Conservation (phyloP, 495 filamentous ascomycete genomes). For the Penicillium lagena region DNA sequence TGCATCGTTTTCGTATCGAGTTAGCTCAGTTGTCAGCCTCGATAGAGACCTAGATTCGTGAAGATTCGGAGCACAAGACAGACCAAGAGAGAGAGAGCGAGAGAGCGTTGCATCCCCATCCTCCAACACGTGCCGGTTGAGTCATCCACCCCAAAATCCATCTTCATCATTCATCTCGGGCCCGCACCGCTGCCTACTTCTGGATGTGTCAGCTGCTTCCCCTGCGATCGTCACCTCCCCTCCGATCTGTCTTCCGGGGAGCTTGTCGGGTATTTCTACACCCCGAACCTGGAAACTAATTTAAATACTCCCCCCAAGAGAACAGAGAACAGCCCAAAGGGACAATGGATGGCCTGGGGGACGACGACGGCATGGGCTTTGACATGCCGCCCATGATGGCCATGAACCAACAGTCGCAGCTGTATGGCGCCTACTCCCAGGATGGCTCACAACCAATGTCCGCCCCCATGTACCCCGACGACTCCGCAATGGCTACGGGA, state of each 20-base stretch:
- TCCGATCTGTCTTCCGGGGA: conserved; percentile 1
- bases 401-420: conserved; percentile 60
- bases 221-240: not conserved
- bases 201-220: conserved; percentile 16
- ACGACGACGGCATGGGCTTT: conserved; percentile 36
- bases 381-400: conserved; percentile 32
- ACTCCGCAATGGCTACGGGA: conserved; percentile 33
- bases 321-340: not conserved
- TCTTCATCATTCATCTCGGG: too few species aligned
- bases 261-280: conserved; percentile 2
- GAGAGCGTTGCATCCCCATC: too few species aligned
- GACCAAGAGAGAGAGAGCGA: too few species aligned
- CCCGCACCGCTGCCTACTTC: not conserved
- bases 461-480: conserved; percentile 53
- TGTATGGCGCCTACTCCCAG: conserved; percentile 58
- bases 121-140: too few species aligned
- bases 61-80: too few species aligned
- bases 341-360: conserved; percentile 37
- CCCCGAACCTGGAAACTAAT: not conserved
- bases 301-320: too few species aligned
- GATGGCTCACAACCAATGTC: conserved; percentile 56
- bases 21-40: not conserved
- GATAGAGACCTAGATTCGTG: too few species aligned
- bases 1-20: not conserved
- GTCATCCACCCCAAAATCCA: too few species aligned